Percentiles rank a stretch among this genome's conserved stretches.
phyloP scores from a whole-genome alignment of 257 asterid genomes.

The Knoxia roxburghii region DNA sequence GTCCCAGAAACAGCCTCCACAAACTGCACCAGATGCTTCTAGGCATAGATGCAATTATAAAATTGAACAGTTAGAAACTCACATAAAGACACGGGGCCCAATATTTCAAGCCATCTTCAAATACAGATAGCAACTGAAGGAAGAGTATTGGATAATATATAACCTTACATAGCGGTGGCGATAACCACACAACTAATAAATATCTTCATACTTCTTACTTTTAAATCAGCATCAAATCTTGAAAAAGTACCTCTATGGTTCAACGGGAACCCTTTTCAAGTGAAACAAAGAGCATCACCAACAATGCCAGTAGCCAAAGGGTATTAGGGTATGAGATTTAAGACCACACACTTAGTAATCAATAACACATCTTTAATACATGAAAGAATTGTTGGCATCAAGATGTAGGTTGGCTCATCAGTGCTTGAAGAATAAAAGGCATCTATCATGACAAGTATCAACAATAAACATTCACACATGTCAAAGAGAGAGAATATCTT shows the following conservation, averaged over 20 bases:
- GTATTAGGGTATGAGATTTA: background rate
- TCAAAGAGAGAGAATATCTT: slow-evolving; percentile 27
- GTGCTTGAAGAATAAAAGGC: background rate
- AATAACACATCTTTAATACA: background rate
- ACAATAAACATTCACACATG: slow-evolving; percentile 3
- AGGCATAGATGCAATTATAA: no score
- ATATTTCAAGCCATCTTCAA: background rate
- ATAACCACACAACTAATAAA: background rate
- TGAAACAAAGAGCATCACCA: background rate
- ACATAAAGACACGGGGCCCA: no score
- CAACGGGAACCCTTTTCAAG: background rate
- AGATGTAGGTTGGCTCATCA: background rate
- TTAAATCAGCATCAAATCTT: background rate
- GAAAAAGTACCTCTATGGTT: background rate
- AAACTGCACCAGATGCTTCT: background rate
- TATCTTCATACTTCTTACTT: background rate
- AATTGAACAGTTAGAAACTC: no score
- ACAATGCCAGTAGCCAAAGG: no score
- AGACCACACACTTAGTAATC: background rate
- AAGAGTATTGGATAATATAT: background rate
- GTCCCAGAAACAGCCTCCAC: background rate
- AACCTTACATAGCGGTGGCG: background rate
- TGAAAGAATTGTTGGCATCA: background rate
- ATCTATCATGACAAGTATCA: background rate
- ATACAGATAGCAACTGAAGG: background rate